These are phyloP conservation scores for Eucalyptus curtisii DNA, from an alignment of 345 rosid genomes.

Conservation along the genomic window DNA sequence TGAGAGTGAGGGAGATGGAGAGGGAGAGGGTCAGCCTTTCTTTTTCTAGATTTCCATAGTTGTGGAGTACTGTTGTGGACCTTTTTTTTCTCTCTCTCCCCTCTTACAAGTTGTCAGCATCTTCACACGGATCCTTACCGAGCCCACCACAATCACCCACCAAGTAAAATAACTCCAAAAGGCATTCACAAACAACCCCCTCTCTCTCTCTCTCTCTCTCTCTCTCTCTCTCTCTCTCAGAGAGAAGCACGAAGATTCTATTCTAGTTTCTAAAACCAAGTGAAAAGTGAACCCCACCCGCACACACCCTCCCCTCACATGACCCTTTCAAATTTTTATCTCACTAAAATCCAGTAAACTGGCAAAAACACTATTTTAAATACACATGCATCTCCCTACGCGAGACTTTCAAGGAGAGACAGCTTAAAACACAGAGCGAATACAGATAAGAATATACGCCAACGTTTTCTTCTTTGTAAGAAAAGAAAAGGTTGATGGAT, in stretches of 20 bases:
- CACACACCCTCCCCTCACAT: neutral
- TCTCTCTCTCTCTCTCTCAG: neutral
- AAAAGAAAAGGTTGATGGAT: neutral
- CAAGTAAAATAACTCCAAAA: neutral
- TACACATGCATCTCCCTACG: neutral
- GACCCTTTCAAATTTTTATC: neutral
- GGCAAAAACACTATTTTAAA: neutral
- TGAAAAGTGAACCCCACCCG: slow-evolving; percentile 32
- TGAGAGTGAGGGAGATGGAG: neutral
- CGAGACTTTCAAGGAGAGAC: slow-evolving; percentile 11
- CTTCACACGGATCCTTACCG: neutral
- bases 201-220: neutral
- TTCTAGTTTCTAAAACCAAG: slow-evolving; percentile 14
- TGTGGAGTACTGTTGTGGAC: neutral
- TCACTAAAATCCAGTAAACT: neutral
- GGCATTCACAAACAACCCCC: neutral
- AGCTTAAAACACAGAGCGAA: slow-evolving; percentile 41
- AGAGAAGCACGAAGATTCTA: slow-evolving; percentile 44
- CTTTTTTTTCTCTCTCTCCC: neutral
- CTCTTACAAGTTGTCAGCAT: neutral
- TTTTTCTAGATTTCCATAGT: neutral
- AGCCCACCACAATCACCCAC: neutral
- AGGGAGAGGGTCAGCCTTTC: neutral
- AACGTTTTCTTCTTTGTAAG: neutral
- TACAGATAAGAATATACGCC: slow-evolving; percentile 10